Evolutionary conservation across 1,139 yeast genomes (phyloP), one percentile per base, ranked within the genome.

Genomic region (Taphrina populina): DNA sequence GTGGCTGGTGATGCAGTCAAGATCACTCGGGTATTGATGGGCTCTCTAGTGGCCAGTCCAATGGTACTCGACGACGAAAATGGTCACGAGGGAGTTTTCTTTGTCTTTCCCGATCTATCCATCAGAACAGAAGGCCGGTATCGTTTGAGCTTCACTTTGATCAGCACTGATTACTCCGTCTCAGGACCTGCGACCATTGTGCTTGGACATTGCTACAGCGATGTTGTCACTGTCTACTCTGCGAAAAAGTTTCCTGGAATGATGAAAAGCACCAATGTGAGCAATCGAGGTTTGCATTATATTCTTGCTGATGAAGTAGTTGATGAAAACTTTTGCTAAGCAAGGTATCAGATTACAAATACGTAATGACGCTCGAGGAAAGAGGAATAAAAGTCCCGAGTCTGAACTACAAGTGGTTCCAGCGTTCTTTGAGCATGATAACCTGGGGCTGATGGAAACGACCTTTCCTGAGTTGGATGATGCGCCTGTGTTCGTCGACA

Each of bases 221-320:
- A 64, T 34, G 60, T 64, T 29, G 62, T 69, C 44, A 64, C 67
- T 4, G 72, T 69, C 15, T 69, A 67, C 62, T 64, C 70, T 1
- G 71, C 72, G 23, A 70, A 70, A 57, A 65, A 66, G 43, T 69
- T 69, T 59, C 73, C 72, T 13, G 72, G 72, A 2, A 64, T 69
- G 47, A 20, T 33, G 5, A 41, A 23, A 10, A 7, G 41, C 27
- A 27, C 52, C 7, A 36, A 29, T 1, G 35, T 46, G 27, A 27
- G 36, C 39, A 1, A 13, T 24, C 8, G 13, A 13, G 2, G 10
- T 21, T 20, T 10, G 15, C 2, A 6, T 27, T 15, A 11, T 15
- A n/a, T 3, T 29, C n/a, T 20, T 4, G 26, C 32, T 30, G 24
- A 32, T 21, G 15, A 21, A 17, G n/a, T 32, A 46, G 37, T 27